These are phyloP conservation scores for Apodospora peruviana DNA, from an alignment of 495 filamentous ascomycete species.

Conservation along the genomic window DNA sequence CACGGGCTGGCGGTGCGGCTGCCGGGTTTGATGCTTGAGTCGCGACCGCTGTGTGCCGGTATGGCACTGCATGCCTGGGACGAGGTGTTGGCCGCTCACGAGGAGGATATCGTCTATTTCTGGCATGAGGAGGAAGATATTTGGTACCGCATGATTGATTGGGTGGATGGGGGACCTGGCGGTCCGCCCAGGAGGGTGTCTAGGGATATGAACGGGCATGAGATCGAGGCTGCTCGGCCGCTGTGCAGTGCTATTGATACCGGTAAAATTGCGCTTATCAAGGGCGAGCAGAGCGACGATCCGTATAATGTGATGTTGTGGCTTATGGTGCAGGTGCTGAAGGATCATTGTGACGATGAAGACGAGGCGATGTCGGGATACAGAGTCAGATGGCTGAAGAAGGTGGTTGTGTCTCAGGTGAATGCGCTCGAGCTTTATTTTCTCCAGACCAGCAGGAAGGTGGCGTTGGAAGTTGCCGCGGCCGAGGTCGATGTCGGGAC, in stretches of 20 bases:
- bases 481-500: not conserved
- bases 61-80: not conserved
- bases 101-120: slow-evolving; percentile 5
- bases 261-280: slow-evolving; percentile 3
- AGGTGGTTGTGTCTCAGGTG: slow-evolving; percentile 3
- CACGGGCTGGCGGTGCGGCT: not conserved
- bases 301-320: slow-evolving; percentile 2
- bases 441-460: not conserved
- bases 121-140: not conserved
- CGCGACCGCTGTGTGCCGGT: not conserved
- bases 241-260: slow-evolving; percentile 2
- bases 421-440: not conserved
- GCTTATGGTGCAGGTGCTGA: slow-evolving; percentile 2
- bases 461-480: not conserved
- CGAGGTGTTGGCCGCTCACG: not conserved
- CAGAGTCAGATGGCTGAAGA: slow-evolving; percentile 1
- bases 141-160: slow-evolving; percentile 1
- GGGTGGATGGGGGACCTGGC: not conserved
- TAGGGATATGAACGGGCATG: not conserved
- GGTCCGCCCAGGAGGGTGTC: not conserved
- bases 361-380: not conserved
- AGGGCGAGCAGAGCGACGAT: not conserved
- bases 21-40: not conserved
- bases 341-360: too few relatives aligned
- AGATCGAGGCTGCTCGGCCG: not conserved